These are phyloP conservation scores for Wallacemonas sp. DNA, from an alignment of 208 protist species.

Conservation along the genomic window DNA sequence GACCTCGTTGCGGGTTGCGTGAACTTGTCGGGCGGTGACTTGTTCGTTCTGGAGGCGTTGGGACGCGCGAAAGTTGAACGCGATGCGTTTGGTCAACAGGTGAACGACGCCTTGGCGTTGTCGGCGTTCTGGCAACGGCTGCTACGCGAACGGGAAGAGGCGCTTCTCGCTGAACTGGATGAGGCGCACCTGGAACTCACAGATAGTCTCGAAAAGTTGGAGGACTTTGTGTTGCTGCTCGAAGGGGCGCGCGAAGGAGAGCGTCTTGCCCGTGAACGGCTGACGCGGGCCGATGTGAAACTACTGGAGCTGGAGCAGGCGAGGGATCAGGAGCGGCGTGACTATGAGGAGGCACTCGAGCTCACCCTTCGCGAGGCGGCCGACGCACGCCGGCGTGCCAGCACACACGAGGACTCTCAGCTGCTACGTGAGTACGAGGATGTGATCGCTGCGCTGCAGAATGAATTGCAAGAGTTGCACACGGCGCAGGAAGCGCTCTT, in stretches of 20 bases:
- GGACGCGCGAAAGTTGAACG: slow-evolving; percentile 17
- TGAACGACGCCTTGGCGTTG: neutral
- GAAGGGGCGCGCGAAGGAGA: slow-evolving; percentile 49
- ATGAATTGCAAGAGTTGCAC: slow-evolving; percentile 21
- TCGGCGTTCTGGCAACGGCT: neutral
- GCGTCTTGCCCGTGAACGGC: slow-evolving; percentile 19
- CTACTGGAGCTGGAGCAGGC: slow-evolving; percentile 17
- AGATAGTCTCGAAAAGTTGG: slow-evolving; percentile 44
- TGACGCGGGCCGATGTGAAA: slow-evolving; percentile 38
- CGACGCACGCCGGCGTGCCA: slow-evolving; percentile 14
- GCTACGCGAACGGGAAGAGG: slow-evolving; percentile 24
- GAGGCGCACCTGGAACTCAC: slow-evolving; percentile 36
- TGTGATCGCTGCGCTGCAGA: slow-evolving; percentile 10
- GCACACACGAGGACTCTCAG: neutral
- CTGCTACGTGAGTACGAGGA: neutral
- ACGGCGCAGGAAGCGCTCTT: slow-evolving; percentile 27
- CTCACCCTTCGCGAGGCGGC: slow-evolving; percentile 1
- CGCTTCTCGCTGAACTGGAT: slow-evolving; percentile 43
- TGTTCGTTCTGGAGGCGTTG: slow-evolving; percentile 16
- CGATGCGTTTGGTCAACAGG: neutral
- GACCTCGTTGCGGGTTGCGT: too few species aligned
- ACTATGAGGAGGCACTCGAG: slow-evolving; percentile 20
- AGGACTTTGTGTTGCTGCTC: slow-evolving; percentile 60
- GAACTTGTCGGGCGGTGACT: too few species aligned
- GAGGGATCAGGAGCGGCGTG: slow-evolving; percentile 1